phyloP scores from a whole-genome alignment of 2,329 filamentous ascomycete genomes.

The Alternaria brassicae region DNA sequence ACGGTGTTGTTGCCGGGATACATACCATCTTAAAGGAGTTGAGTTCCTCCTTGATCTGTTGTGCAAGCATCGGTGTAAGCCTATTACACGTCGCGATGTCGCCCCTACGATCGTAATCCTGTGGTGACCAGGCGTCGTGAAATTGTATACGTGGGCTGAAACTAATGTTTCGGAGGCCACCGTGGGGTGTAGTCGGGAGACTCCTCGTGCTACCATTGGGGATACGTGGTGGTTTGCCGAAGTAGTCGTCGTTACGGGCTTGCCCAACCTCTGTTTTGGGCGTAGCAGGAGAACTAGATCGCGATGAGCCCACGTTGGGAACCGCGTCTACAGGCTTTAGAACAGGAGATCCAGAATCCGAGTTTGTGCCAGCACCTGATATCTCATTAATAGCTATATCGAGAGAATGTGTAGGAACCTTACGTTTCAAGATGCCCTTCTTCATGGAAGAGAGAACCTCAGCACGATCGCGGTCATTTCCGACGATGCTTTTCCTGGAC shows the following conservation, averaged over 20 bases:
- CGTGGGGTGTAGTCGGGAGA: slow-evolving; percentile 78
- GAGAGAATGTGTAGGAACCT: slow-evolving; percentile 34
- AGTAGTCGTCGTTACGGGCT: slow-evolving; percentile 79
- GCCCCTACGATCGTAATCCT: slow-evolving; percentile 93
- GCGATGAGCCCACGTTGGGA: slow-evolving; percentile 76
- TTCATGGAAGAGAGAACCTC: slow-evolving; percentile 91
- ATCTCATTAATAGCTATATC: slow-evolving; percentile 24
- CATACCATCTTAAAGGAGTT: slow-evolving; percentile 99
- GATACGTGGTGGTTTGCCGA: slow-evolving; percentile 77
- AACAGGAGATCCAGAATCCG: slow-evolving; percentile 73
- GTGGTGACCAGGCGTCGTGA: slow-evolving; percentile 93
- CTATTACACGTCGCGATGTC: slow-evolving; percentile 98
- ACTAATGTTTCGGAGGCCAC: slow-evolving; percentile 65
- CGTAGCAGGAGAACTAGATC: slow-evolving; percentile 85
- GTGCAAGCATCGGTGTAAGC: slow-evolving; percentile 92
- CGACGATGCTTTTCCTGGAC: slow-evolving; percentile 85
- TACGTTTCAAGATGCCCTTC: slow-evolving; percentile 95
- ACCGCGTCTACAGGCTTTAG: slow-evolving; percentile 68
- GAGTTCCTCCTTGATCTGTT: slow-evolving; percentile 99
- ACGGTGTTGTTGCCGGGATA: not conserved
- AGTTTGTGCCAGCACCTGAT: slow-evolving; percentile 60
- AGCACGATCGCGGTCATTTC: slow-evolving; percentile 86
- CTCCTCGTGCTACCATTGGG: slow-evolving; percentile 76
- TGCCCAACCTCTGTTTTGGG: slow-evolving; percentile 71
- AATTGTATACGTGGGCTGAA: slow-evolving; percentile 96